These are phyloP conservation scores for Sporothrix inflata DNA, from an alignment of 2,329 filamentous ascomycete genomes.

Conservation along the genomic window DNA sequence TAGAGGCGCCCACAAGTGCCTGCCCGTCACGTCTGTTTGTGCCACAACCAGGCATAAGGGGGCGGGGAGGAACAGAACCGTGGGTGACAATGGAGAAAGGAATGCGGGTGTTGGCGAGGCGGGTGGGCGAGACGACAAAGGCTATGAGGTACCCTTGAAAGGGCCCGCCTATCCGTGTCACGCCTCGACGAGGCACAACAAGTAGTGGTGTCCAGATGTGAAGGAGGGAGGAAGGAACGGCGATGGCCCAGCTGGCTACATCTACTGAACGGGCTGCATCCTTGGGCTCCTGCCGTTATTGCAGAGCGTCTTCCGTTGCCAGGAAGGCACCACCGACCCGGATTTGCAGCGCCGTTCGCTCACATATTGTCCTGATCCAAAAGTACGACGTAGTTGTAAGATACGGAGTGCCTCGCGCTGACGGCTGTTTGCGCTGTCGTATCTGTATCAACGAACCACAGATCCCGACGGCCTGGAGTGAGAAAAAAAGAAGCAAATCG, in stretches of 20 bases:
- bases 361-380: too few relatives aligned
- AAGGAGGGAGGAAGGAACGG: not conserved
- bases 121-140: not conserved
- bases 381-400: too few relatives aligned
- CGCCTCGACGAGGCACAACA: too few relatives aligned
- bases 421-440: not conserved
- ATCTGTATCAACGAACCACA: constrained; percentile 2
- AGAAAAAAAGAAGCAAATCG: not conserved
- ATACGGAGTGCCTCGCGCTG: not conserved
- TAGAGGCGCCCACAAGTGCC: not conserved
- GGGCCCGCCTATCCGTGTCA: not conserved
- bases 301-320: not conserved
- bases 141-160: not conserved
- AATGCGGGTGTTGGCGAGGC: not conserved
- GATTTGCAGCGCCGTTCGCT: not conserved
- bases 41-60: not conserved
- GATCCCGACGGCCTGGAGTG: not conserved
- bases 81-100: not conserved
- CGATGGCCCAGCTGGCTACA: too few relatives aligned
- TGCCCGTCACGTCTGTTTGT: too few relatives aligned
- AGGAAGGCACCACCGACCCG: not conserved
- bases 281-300: not conserved
- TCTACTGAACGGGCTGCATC: not conserved
- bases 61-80: not conserved
- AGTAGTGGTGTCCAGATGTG: not conserved